Base-by-base conservation (phyloP, 371 early-diverging fungal species). In the Aphelidium insulamus region DNA sequence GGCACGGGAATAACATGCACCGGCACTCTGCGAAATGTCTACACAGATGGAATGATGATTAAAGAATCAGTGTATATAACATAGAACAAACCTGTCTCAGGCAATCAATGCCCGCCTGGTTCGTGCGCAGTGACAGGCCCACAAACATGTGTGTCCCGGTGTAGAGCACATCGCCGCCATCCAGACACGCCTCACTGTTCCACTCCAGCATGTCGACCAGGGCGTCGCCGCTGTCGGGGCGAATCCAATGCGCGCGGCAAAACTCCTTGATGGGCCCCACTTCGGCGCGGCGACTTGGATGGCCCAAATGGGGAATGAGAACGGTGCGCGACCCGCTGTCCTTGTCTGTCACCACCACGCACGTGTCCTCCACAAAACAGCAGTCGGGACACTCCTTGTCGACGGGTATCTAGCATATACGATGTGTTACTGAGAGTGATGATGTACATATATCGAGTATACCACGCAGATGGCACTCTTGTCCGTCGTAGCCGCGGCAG, bases 361-460 rank as follows among this genome's bases (percentile, higher is more conserved):
- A 45, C 28, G 40, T 53, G 25, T 53, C 54, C 22, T 53, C 50
- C n/a, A 53, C 45, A 39, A 53, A 53, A 24, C 45, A 44, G 37
- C 54, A 46, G 23, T 47, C 54, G n/a, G n/a, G n/a, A n/a, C n/a
- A n/a, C n/a, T n/a, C n/a, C n/a, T n/a, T n/a, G n/a, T n/a, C n/a
- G n/a, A n/a, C n/a, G n/a, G n/a, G n/a, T n/a, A n/a, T n/a, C n/a
- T n/a, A n/a, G n/a, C n/a, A n/a, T n/a, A n/a, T n/a, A n/a, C n/a
- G n/a, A n/a, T n/a, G n/a, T n/a, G n/a, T n/a, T n/a, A n/a, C n/a
- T n/a, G n/a, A n/a, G n/a, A n/a, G n/a, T n/a, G n/a, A n/a, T n/a
- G n/a, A n/a, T n/a, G n/a, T n/a, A n/a, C n/a, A n/a, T n/a, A n/a
- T n/a, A n/a, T n/a, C n/a, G n/a, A n/a, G n/a, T n/a, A n/a, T n/a